A percentile compares a stretch with the other conserved stretches of the same genome.
Conservation (phyloP, 1,284 basidiomycete genomes). For the Cryptococcus sp. region DNA sequence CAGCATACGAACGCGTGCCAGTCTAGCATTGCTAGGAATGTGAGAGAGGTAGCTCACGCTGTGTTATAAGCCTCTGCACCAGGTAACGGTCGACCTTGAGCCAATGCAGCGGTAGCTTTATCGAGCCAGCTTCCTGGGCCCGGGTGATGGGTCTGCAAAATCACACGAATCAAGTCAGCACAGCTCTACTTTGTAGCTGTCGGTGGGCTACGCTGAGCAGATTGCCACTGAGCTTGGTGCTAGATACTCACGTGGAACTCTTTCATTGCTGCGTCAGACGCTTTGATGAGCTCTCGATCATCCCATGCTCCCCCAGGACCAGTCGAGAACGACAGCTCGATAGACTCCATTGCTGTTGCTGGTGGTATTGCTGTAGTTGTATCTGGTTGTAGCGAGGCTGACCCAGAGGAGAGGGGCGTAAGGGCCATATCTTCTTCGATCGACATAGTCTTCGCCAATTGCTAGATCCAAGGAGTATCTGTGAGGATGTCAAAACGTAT, state of each 20-base stretch:
- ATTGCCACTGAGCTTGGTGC: background rate
- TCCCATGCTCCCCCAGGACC: constrained; percentile 44
- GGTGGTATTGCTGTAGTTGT: background rate
- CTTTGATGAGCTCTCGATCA: constrained; percentile 49
- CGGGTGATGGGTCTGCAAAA: constrained; percentile 47
- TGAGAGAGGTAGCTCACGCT: constrained; percentile 31
- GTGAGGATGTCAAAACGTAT: background rate
- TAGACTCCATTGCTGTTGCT: constrained; percentile 4
- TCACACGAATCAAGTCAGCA: too few species aligned
- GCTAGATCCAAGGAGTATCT: background rate
- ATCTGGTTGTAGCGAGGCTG: background rate
- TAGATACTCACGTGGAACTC: constrained; percentile 49
- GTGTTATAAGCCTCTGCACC: constrained; percentile 38
- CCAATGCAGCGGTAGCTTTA: constrained; percentile 49
- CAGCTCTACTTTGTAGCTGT: background rate
- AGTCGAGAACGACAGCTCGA: constrained; percentile 23
- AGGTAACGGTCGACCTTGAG: constrained; percentile 39
- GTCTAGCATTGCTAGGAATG: background rate
- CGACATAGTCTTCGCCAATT: background rate
- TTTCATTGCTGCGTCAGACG: constrained; percentile 49
- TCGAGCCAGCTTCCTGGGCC: constrained; percentile 53
- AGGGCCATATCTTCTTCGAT: background rate
- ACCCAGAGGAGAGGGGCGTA: background rate
- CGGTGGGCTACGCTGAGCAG: too few species aligned
- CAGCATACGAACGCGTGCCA: too few species aligned